Percentiles rank a stretch among this genome's conserved stretches.
These are phyloP conservation scores for Onygena corvina DNA, from an alignment of 2,329 filamentous ascomycete species.

Conservation along the genomic window DNA sequence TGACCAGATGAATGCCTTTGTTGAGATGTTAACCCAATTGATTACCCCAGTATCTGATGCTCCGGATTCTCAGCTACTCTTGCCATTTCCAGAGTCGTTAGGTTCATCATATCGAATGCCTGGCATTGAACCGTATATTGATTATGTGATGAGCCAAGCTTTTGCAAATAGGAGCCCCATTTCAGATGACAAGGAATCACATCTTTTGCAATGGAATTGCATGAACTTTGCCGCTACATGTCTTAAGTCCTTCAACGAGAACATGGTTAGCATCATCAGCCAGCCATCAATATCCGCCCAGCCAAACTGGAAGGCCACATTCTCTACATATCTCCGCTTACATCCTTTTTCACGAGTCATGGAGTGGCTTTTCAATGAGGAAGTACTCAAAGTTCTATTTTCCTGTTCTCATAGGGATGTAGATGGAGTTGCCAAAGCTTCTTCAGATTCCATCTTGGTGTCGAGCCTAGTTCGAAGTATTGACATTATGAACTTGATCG, in stretches of 20 bases:
- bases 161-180: slow-evolving; percentile 57
- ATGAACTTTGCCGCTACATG: slow-evolving; percentile 72
- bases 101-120: slow-evolving; percentile 65
- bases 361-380: slow-evolving; percentile 97
- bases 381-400: slow-evolving; percentile 69
- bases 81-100: slow-evolving; percentile 79
- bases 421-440: slow-evolving; percentile 56
- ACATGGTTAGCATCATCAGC: slow-evolving; percentile 75
- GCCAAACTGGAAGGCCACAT: slow-evolving; percentile 53
- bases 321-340: slow-evolving; percentile 65
- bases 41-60: slow-evolving; percentile 44
- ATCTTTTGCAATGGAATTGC: slow-evolving; percentile 65
- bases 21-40: slow-evolving; percentile 62
- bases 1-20: slow-evolving; percentile 75
- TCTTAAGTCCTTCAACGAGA: slow-evolving; percentile 81
- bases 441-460: slow-evolving; percentile 68
- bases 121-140: slow-evolving; percentile 84
- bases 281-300: slow-evolving; percentile 66
- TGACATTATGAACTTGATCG: slow-evolving; percentile 67
- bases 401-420: slow-evolving; percentile 65
- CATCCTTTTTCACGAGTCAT: slow-evolving; percentile 91
- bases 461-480: slow-evolving; percentile 67
- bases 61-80: slow-evolving; percentile 52
- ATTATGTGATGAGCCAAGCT: slow-evolving; percentile 73
- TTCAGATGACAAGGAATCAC: slow-evolving; percentile 55